These are phyloP conservation scores for Wickerhamiella musiphila DNA, from an alignment of 805 yeast species.

Conservation along the genomic window DNA sequence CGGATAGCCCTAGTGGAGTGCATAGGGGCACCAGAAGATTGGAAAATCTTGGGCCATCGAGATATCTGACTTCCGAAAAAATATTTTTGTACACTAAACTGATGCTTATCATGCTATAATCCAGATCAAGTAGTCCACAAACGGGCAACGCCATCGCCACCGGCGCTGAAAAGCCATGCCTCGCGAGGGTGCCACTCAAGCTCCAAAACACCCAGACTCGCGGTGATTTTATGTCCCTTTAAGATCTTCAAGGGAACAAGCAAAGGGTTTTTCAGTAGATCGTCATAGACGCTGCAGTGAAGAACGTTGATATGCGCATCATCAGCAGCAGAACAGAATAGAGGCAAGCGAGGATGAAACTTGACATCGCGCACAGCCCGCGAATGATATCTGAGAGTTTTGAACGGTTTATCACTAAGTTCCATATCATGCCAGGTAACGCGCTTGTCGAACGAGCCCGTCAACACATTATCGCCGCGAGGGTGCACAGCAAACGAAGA, in stretches of 20 bases:
- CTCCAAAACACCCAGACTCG: constrained; percentile 73
- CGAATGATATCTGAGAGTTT: constrained; percentile 86
- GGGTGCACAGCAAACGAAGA: constrained; percentile 88
- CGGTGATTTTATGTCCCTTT: constrained; percentile 69
- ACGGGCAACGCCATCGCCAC: constrained; percentile 92
- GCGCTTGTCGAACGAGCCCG: constrained; percentile 85
- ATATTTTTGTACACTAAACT: background rate
- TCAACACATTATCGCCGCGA: constrained; percentile 83
- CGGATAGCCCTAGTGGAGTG: constrained; percentile 50
- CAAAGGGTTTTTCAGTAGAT: constrained; percentile 84
- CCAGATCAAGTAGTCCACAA: constrained; percentile 72
- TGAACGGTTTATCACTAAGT: constrained; percentile 74
- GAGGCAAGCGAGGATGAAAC: constrained; percentile 76
- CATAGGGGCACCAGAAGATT: constrained; percentile 52
- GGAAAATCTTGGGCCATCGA: constrained; percentile 42
- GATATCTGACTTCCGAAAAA: no score
- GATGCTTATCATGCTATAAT: constrained; percentile 1
- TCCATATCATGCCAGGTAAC: constrained; percentile 97
- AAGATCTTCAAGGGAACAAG: constrained; percentile 90
- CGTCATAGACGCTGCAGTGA: constrained; percentile 95
- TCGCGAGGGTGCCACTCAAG: constrained; percentile 94
- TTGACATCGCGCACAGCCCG: constrained; percentile 80
- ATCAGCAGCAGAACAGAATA: constrained; percentile 88
- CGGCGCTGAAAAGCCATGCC: constrained; percentile 95
- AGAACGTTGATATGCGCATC: constrained; percentile 86